Base-by-base conservation (phyloP, 495 filamentous ascomycete genomes). In the Tuber brumale region DNA sequence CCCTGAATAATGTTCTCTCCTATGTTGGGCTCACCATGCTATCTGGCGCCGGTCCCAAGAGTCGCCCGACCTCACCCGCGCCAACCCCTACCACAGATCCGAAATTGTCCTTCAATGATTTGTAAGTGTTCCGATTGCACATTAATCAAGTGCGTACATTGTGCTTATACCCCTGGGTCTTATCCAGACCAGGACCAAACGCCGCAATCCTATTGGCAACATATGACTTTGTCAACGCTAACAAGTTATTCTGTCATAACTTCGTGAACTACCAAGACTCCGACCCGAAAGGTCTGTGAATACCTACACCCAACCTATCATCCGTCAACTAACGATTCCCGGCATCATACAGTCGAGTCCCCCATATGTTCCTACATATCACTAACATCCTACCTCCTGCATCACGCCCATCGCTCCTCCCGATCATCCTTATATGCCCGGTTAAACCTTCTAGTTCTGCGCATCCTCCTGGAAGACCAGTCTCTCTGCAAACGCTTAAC, bases 191-290 rank as follows among this genome's bases (percentile, higher is more conserved):
- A 9, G 89, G 89, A 6, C 88, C 91, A 77, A 89, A 94, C 83
- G 91, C 92, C 72, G 90, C 93, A 7, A 86, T 95, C 0, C 85
- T 98, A 10, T 86, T 99, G 37, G 90, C 93, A 23, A 92, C 92
- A 0, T 98, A 98, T 83, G 96, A 98, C 81, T 98, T 98, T 84
- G 91, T 89, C 39, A 92, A 94, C 84, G 90, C 95, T 19, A 99
- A 98, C 87, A 97, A 97, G 85, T 88, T 98, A 35, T 98, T 98
- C 84, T 95, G 93, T 84, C 91, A 91, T 81, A 94, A 92, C 79
- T 84, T 99, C 48, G 89, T 97, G 72, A 89, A 90, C 18, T 83
- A 89, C 37, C 74, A 76, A 43, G 80, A 85, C 9, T 81, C 89
- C 1, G 88, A 90, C 45, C 87, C 88, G 45, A 92, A 92, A 81